Percentiles rank a stretch among this genome's conserved stretches.
These are phyloP conservation scores for Helminthosporium solani DNA, from an alignment of 2,329 filamentous ascomycete genomes.

Conservation along the genomic window DNA sequence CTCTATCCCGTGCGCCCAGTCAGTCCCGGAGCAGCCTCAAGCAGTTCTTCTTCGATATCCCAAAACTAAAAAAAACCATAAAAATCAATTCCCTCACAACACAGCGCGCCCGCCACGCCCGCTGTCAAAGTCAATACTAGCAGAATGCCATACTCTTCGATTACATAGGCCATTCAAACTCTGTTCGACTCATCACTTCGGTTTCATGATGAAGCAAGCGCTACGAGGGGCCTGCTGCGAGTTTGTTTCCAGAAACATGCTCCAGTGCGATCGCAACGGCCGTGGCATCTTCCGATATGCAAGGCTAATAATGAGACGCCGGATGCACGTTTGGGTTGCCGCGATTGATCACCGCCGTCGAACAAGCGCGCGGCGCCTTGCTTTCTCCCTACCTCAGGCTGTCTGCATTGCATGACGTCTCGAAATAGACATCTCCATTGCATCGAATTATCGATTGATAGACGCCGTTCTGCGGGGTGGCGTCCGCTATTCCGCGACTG, in stretches of 20 bases:
- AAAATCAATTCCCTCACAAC: too few relatives aligned
- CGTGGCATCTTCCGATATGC: constrained; percentile 1
- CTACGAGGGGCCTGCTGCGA: constrained; percentile 9
- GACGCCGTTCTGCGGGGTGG: neutral
- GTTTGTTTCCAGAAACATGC: constrained; percentile 15
- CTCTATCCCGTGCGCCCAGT: too few relatives aligned
- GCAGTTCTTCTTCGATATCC: too few relatives aligned
- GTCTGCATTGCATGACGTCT: neutral
- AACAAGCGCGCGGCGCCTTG: neutral
- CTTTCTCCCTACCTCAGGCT: too few relatives aligned
- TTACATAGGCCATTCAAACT: too few relatives aligned
- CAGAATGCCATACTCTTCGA: too few relatives aligned
- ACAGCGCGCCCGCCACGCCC: too few relatives aligned
- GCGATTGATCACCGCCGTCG: neutral
- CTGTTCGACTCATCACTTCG: too few relatives aligned
- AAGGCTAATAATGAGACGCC: constrained; percentile 22
- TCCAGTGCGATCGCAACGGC: constrained; percentile 12
- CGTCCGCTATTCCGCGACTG: neutral
- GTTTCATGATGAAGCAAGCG: neutral
- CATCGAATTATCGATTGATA: neutral
- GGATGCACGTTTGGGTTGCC: constrained; percentile 11
- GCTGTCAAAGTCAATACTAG: neutral
- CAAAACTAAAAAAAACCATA: too few relatives aligned
- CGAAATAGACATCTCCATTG: neutral
- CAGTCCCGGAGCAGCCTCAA: too few relatives aligned